Conservation (phyloP, 306 rosid genomes). For the Quercus engelmannii region DNA sequence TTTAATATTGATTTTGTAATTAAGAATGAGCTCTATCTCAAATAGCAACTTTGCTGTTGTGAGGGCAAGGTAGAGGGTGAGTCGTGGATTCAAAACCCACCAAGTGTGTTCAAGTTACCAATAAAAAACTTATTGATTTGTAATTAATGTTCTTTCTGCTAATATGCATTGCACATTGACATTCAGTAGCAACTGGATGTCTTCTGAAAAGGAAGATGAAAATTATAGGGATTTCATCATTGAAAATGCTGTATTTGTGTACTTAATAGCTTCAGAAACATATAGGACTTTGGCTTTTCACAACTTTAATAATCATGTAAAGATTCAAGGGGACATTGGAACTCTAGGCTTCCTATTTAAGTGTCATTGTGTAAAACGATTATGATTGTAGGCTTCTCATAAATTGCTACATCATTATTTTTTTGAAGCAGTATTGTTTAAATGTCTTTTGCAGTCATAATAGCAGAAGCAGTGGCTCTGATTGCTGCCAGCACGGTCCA, state of each 20-base stretch:
- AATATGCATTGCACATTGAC: not conserved
- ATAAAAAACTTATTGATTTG: not conserved
- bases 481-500: constrained; percentile 93
- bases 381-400: not conserved
- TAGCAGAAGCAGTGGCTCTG: constrained; percentile 77
- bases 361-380: not conserved
- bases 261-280: not conserved
- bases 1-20: not conserved
- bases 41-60: too few relatives aligned
- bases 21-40: not conserved
- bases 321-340: not conserved
- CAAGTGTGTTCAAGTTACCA: too few relatives aligned
- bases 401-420: not conserved
- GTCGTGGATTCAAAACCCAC: too few relatives aligned
- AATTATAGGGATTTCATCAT: not conserved
- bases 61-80: too few relatives aligned
- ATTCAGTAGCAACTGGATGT: not conserved
- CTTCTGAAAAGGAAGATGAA: not conserved
- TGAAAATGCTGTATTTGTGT: not conserved
- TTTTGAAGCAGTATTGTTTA: not conserved
- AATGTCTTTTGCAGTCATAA: constrained; percentile 46
- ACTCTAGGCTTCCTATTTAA: not conserved
- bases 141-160: not conserved
- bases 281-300: not conserved
- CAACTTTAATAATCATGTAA: not conserved